Percentiles rank a stretch among this genome's conserved stretches.
Conservation (phyloP, 352 stramenopile species). For the Phytophthora uliginosa region DNA sequence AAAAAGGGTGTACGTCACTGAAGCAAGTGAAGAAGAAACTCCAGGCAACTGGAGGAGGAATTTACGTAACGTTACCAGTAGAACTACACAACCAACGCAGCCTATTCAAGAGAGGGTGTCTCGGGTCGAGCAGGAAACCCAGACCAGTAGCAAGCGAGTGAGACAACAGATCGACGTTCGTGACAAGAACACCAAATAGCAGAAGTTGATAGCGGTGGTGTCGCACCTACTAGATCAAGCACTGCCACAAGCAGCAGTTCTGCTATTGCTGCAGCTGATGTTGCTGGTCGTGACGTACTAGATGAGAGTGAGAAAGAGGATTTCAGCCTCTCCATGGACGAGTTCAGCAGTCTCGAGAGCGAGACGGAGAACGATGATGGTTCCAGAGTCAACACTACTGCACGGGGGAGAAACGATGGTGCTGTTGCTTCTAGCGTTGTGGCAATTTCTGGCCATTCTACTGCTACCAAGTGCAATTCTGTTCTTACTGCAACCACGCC, state of each 20-base stretch:
- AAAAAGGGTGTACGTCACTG: constrained; percentile 23
- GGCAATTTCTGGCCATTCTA: neutral
- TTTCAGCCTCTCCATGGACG: neutral
- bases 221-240: neutral
- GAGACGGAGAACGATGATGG: neutral
- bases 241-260: neutral
- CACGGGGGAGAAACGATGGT: neutral
- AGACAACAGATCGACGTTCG: neutral
- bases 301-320: neutral
- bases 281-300: neutral
- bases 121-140: neutral
- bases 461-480: neutral
- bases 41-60: neutral
- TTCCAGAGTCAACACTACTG: neutral
- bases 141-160: neutral
- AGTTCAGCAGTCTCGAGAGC: neutral
- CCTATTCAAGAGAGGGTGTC: neutral
- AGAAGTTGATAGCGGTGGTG: neutral
- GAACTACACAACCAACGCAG: neutral
- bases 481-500: neutral
- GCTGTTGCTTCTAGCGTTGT: neutral
- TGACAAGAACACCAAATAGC: constrained; percentile 2
- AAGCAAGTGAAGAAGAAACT: constrained; percentile 21
- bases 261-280: neutral
- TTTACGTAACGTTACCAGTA: neutral